These are phyloP conservation scores for Moelleriella libera DNA, from an alignment of 2,329 filamentous ascomycete species.

Conservation along the genomic window DNA sequence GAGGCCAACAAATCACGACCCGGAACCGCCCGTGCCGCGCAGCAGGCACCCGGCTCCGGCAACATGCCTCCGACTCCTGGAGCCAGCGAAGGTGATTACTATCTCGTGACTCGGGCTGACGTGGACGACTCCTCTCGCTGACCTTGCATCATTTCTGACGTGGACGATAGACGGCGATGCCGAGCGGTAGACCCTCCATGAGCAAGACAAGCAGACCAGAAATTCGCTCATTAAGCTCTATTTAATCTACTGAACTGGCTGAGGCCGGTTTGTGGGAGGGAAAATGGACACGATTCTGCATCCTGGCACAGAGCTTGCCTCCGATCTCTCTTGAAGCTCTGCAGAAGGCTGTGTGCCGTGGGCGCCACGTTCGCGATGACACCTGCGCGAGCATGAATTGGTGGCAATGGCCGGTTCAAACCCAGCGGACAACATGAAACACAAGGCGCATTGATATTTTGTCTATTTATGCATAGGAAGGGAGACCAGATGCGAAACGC, in stretches of 20 bases:
- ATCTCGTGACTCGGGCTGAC: conserved; percentile 19
- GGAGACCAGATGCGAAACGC: conserved; percentile 2
- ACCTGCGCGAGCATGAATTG: no score
- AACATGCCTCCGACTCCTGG: conserved; percentile 47
- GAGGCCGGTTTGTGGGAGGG: no score
- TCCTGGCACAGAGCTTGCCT: no score
- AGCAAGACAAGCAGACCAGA: neutral
- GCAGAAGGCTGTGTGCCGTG: no score
- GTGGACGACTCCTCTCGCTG: conserved; percentile 3
- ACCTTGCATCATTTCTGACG: neutral
- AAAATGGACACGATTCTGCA: no score
- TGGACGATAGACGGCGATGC: conserved; percentile 20
- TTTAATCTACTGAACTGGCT: no score
- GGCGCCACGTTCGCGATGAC: no score
- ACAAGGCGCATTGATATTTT: neutral
- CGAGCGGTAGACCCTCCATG: conserved; percentile 17
- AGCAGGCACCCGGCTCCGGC: conserved; percentile 36
- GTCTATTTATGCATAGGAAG: conserved; percentile 3
- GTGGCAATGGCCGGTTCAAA: neutral
- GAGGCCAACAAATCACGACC: conserved; percentile 34
- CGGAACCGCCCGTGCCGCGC: conserved; percentile 36
- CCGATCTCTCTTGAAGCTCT: no score
- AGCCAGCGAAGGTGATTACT: conserved; percentile 49
- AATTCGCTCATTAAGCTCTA: neutral
- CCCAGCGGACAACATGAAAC: neutral